phyloP scores from a whole-genome alignment of 139 green algal genomes.

The Coelastrella sp. region DNA sequence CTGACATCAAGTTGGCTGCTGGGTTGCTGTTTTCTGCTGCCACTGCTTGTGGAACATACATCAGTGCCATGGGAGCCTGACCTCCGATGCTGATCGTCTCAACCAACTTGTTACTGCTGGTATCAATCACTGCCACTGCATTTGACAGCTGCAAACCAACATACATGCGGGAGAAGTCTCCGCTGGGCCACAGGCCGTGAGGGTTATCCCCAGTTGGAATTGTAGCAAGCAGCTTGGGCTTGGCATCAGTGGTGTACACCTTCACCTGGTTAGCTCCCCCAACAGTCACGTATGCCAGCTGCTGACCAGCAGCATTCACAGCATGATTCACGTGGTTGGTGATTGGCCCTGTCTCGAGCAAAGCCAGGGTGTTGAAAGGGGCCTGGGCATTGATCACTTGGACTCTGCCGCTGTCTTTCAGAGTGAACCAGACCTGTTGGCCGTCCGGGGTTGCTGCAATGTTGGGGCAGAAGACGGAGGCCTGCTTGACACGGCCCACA shows the following conservation, averaged over 20 bases:
- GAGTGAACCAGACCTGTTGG: constrained; percentile 34
- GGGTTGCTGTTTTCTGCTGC: neutral
- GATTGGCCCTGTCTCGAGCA: constrained; percentile 28
- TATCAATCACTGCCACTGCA: constrained; percentile 24
- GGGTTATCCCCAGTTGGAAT: constrained; percentile 13
- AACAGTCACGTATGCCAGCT: constrained; percentile 16
- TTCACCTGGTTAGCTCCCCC: neutral
- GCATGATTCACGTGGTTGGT: constrained; percentile 43
- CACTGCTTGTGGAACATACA: constrained; percentile 17
- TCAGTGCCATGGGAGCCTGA: constrained; percentile 31
- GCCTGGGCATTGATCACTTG: constrained; percentile 28
- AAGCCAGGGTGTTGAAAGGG: neutral
- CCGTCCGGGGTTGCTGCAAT: constrained; percentile 34
- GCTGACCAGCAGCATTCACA: neutral
- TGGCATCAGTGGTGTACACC: constrained; percentile 10
- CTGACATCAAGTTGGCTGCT: neutral
- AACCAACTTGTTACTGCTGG: neutral
- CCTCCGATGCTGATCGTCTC: neutral
- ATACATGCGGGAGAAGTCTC: constrained; percentile 21
- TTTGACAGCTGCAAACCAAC: constrained; percentile 29
- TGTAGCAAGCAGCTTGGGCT: neutral
- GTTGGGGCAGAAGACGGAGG: constrained; percentile 23
- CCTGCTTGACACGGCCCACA: constrained; percentile 11
- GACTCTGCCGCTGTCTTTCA: constrained; percentile 32
- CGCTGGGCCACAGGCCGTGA: constrained; percentile 28